phyloP scores from a whole-genome alignment of 1,284 basidiomycete species.

The Pascua guehoae region DNA sequence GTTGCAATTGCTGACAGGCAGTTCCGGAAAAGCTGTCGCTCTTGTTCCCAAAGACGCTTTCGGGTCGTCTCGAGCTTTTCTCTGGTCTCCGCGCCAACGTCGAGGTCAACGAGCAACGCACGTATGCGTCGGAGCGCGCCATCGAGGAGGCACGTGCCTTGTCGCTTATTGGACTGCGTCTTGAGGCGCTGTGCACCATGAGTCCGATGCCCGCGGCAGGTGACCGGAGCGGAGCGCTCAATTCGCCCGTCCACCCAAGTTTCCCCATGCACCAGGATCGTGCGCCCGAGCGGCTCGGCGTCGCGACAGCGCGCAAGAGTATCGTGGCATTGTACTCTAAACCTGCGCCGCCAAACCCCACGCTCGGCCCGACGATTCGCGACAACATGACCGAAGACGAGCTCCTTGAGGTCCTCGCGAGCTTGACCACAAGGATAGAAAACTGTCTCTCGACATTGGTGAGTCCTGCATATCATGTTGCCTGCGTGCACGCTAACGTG shows the following conservation, averaged over 20 bases:
- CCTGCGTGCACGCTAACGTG: not conserved
- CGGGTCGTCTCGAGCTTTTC: slow-evolving; percentile 64
- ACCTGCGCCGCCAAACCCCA: slow-evolving; percentile 15
- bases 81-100: slow-evolving; percentile 53
- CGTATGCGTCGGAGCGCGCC: slow-evolving; percentile 61
- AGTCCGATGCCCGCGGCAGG: slow-evolving; percentile 33
- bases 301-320: slow-evolving; percentile 5
- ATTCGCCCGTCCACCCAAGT: slow-evolving; percentile 53
- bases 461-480: slow-evolving; percentile 16
- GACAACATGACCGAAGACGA: slow-evolving; percentile 74
- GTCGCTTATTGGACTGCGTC: slow-evolving; percentile 69
- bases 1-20: slow-evolving; percentile 9
- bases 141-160: slow-evolving; percentile 75
- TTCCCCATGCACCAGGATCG: slow-evolving; percentile 24
- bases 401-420: slow-evolving; percentile 69
- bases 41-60: slow-evolving; percentile 75
- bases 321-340: not conserved
- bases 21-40: slow-evolving; percentile 79
- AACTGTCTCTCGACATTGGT: slow-evolving; percentile 67
- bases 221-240: slow-evolving; percentile 9
- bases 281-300: slow-evolving; percentile 28
- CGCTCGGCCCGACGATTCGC: slow-evolving; percentile 65
- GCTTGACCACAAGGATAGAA: slow-evolving; percentile 69
- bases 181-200: slow-evolving; percentile 73
- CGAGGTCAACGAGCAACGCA: slow-evolving; percentile 50